A percentile compares a stretch with the other conserved stretches of the same genome.
phyloP scores from a whole-genome alignment of 169 alveolate genomes.

The Blepharisma undulans region DNA sequence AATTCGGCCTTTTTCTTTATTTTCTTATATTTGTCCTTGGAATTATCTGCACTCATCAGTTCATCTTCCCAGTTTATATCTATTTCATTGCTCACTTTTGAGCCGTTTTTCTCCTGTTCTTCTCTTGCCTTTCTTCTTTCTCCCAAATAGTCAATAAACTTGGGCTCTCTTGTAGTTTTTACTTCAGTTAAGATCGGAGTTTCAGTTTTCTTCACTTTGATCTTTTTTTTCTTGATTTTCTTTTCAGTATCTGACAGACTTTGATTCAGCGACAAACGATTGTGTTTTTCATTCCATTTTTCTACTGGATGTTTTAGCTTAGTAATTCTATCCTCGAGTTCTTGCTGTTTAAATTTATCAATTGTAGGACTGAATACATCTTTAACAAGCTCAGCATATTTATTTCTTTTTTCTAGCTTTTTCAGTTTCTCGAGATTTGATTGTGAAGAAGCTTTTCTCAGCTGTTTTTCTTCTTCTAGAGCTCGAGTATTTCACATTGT shows the following conservation, averaged over 20 bases:
- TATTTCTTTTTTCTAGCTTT: slow-evolving; percentile 1
- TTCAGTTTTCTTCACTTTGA: neutral
- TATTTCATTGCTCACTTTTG: neutral
- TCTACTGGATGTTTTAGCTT: neutral
- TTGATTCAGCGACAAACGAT: neutral
- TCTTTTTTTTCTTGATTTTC: neutral
- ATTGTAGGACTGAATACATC: slow-evolving; percentile 19
- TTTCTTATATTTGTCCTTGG: neutral
- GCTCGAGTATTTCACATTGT: neutral
- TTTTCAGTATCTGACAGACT: neutral
- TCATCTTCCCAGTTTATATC: neutral
- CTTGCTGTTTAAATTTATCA: slow-evolving; percentile 16
- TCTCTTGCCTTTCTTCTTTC: slow-evolving; percentile 28
- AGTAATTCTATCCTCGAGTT: neutral
- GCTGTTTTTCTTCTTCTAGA: slow-evolving; percentile 18
- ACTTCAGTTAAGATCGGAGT: neutral
- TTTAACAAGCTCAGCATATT: slow-evolving; percentile 27
- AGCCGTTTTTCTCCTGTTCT: neutral
- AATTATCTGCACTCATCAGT: neutral
- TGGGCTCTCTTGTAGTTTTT: neutral
- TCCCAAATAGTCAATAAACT: slow-evolving; percentile 8
- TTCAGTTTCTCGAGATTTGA: neutral
- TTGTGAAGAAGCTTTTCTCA: neutral
- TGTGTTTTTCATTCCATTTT: neutral
- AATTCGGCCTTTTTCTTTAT: neutral